Evolutionary conservation across 805 yeast genomes (phyloP), one percentile per base, ranked within the genome.

Genomic region (Kluyveromyces starmeri): DNA sequence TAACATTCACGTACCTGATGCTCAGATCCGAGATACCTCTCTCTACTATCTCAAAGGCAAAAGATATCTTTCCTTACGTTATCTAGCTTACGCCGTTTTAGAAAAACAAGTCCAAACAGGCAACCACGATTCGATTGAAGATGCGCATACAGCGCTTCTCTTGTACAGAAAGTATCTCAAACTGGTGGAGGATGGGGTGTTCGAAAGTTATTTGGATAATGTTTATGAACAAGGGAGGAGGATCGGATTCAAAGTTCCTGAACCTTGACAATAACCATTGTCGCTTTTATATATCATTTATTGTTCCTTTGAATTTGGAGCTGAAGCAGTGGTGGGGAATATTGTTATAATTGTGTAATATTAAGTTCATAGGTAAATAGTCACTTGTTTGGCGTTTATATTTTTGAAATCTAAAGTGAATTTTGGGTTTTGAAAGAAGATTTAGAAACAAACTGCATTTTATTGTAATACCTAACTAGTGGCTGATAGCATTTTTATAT

Each of bases 121-220:
- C 2, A 89, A 89, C 51, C 99, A 92, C 58, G 97, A 94, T 54
- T 89, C 97, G 1, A 86, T 92, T 28, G 98, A 92, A 51, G 99
- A 92, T 62, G 96, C 99, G 0, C 64, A 68, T 37, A 80, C 94
- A 8, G 97, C 99, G 0, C 66, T 92, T 46, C 58, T 72, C 28
- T 61, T 92, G 22, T 94, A 83, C 61, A 72, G 74, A 41, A 76
- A 74, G 48, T 89, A 83, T 50, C 58, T 72, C 48, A 78, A 79
- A 43, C 65, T 89, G 43, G 62, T 64, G 34, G 67, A 64, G 3
- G 55, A 59, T 0, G 89, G 83, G 0, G 66, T 63, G 19, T 71
- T 89, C 38, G 83, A 81, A 27, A 59, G 55, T 4, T 68, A 74
- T 1, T 65, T 92, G 48, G 71, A 76, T 20, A 68, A 71, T 26